These are phyloP conservation scores for Grammothele lineata DNA, from an alignment of 768 basidiomycete species.

Conservation along the genomic window DNA sequence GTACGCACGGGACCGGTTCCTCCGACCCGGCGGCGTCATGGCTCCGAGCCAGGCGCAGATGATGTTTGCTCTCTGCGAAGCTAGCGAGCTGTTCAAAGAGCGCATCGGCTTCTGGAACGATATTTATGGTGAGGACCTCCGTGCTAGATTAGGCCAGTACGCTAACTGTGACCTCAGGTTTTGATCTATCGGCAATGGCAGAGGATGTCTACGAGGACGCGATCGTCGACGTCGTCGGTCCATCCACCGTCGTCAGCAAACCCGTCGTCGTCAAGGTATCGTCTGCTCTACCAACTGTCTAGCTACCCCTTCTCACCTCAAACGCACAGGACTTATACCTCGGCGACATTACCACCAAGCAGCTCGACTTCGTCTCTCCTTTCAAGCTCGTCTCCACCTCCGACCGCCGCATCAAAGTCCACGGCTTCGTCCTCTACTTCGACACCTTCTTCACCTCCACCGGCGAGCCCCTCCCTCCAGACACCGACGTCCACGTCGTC, in stretches of 20 bases:
- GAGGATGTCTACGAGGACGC: constrained; percentile 74
- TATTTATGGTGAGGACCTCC: constrained; percentile 70
- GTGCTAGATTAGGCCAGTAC: no score
- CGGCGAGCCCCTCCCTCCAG: constrained; percentile 49
- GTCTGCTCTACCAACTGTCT: no score
- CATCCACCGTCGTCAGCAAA: constrained; percentile 60
- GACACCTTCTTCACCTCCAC: constrained; percentile 84
- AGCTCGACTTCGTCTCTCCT: constrained; percentile 74
- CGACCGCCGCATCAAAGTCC: constrained; percentile 58
- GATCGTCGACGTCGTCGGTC: constrained; percentile 72
- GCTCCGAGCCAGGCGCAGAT: constrained; percentile 88
- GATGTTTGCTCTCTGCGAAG: constrained; percentile 80
- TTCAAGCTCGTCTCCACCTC: constrained; percentile 73
- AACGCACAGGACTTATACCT: constrained; percentile 86
- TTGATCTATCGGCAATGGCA: constrained; percentile 83
- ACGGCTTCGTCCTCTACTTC: constrained; percentile 87
- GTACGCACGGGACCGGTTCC: constrained; percentile 80
- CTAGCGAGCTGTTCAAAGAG: constrained; percentile 70
- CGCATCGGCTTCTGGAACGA: constrained; percentile 86
- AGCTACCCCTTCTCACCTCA: no score
- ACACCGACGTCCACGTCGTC: constrained; percentile 49
- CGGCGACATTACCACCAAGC: constrained; percentile 53
- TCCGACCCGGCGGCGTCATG: constrained; percentile 66
- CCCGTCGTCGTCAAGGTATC: constrained; percentile 64
- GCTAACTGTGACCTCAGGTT: constrained; percentile 49